These are phyloP conservation scores for Blastobotrys ciferrii DNA, from an alignment of 1,139 yeast species.

Conservation along the genomic window DNA sequence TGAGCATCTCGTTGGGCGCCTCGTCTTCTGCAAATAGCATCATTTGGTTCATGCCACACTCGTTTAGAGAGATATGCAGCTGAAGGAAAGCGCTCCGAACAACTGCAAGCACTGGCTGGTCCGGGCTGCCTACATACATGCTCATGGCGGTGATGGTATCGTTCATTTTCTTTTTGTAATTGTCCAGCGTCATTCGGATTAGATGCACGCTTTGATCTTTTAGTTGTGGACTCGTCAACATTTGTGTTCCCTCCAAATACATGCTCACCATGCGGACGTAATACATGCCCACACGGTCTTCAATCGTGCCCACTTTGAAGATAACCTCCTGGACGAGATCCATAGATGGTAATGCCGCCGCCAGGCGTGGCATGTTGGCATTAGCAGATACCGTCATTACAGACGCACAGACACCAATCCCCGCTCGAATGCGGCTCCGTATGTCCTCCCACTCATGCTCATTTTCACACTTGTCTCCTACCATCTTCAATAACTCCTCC, in stretches of 20 bases:
- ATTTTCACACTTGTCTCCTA: neutral
- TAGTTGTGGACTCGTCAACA: neutral
- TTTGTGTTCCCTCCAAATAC: neutral
- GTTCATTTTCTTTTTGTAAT: neutral
- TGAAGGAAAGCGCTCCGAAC: neutral
- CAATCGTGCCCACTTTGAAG: neutral
- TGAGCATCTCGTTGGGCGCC: neutral
- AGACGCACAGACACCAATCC: neutral
- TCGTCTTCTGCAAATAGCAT: constrained; percentile 5
- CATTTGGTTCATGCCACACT: constrained; percentile 8
- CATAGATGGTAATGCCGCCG: neutral
- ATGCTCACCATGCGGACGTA: constrained; percentile 1
- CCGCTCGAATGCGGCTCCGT: neutral
- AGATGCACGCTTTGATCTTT: neutral
- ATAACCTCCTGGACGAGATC: constrained; percentile 1
- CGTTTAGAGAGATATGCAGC: neutral
- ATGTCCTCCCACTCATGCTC: neutral
- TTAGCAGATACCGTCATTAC: constrained; percentile 1
- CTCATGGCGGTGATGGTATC: neutral
- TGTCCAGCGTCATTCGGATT: constrained; percentile 3
- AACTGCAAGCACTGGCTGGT: neutral
- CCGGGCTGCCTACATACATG: constrained; percentile 3
- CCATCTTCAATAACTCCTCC: neutral
- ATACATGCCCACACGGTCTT: constrained; percentile 1
- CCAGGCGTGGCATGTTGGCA: neutral